Evolutionary conservation across 441 rosid species (phyloP).

Genomic region (Croton laevigatus): DNA sequence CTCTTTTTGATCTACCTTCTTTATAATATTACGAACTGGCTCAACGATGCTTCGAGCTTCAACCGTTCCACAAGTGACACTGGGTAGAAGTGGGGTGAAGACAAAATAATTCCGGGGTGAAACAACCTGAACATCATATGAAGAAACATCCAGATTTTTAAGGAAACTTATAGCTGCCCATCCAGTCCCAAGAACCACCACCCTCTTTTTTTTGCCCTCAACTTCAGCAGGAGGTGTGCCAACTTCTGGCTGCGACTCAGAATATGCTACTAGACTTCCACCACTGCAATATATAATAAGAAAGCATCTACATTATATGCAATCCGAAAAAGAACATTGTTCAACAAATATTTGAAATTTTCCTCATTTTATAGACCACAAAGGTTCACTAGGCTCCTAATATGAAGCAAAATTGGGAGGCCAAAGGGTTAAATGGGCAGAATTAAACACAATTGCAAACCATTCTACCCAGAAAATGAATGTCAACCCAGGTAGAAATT

Average conservation of each 20-base stretch:
- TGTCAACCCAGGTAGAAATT: background rate
- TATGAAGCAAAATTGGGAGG: background rate
- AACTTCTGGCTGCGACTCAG: constrained; percentile 42
- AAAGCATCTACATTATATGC: background rate
- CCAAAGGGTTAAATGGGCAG: too few relatives aligned
- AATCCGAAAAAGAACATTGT: background rate
- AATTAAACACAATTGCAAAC: background rate
- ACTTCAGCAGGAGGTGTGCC: constrained; percentile 20
- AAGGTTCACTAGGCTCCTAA: background rate
- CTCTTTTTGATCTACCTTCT: constrained; percentile 50
- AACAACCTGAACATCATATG: constrained; percentile 74
- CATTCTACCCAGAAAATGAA: background rate
- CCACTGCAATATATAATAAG: constrained; percentile 40
- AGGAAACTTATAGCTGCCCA: constrained; percentile 75
- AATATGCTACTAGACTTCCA: constrained; percentile 63
- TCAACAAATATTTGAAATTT: background rate
- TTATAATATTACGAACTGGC: constrained; percentile 75
- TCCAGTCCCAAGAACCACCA: constrained; percentile 70
- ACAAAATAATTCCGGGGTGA: constrained; percentile 95
- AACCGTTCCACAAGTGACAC: constrained; percentile 74
- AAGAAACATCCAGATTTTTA: constrained; percentile 65
- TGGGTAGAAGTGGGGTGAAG: constrained; percentile 67
- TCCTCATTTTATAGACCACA: background rate
- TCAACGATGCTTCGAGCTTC: constrained; percentile 92
- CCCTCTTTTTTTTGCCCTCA: constrained; percentile 43